Evolutionary conservation across 306 rosid species (phyloP).

Genomic region (Neltuma alba): DNA sequence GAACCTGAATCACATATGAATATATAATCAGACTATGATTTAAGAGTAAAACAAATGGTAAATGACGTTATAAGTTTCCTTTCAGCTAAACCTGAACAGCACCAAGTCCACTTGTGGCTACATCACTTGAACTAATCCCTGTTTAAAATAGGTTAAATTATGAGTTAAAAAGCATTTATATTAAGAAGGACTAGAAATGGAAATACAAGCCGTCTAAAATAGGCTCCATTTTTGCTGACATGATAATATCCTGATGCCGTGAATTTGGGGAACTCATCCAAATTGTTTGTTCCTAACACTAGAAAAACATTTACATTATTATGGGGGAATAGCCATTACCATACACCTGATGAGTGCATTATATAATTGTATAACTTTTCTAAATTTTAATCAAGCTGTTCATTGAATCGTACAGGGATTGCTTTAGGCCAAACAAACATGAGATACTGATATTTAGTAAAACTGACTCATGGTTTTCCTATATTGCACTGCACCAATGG

Average conservation of each 20-base stretch:
- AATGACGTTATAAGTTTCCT: constrained; percentile 38
- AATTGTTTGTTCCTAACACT: background rate
- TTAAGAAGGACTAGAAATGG: constrained; percentile 13
- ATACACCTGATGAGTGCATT: constrained; percentile 4
- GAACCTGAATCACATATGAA: constrained; percentile 58
- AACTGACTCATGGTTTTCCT: background rate
- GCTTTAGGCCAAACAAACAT: constrained; percentile 20
- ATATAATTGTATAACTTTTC: background rate
- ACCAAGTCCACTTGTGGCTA: constrained; percentile 86
- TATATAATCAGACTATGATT: constrained; percentile 32
- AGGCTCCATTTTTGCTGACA: background rate
- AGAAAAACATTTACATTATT: background rate
- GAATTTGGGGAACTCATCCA: constrained; percentile 21
- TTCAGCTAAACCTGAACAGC: constrained; percentile 78
- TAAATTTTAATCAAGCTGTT: constrained; percentile 9
- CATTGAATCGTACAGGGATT: constrained; percentile 2
- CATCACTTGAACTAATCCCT: constrained; percentile 77
- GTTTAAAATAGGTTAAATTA: constrained; percentile 35
- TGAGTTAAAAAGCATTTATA: constrained; percentile 17
- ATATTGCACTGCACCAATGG: background rate
- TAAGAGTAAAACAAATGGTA: constrained; percentile 28
- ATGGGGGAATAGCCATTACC: constrained; percentile 13
- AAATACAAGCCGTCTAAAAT: background rate
- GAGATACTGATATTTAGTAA: background rate
- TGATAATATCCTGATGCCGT: background rate